Evolutionary conservation across 2,329 filamentous ascomycete genomes (phyloP), one percentile per base, ranked within the genome.

Genomic region (Escovopsis sp.): DNA sequence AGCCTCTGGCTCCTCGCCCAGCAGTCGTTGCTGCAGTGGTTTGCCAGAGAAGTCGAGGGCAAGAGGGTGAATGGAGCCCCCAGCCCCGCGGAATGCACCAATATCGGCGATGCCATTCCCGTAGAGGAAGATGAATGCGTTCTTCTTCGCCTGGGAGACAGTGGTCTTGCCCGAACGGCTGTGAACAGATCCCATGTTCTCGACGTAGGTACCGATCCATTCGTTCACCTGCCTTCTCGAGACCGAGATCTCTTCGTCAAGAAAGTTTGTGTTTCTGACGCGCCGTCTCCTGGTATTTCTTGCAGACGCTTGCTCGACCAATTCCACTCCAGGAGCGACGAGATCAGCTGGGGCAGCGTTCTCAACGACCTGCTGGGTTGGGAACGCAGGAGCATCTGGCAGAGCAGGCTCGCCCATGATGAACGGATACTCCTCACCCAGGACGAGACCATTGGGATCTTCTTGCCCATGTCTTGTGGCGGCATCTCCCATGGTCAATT

Each of bases 131-230:
- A 39, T 39, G 7, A 41, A 27, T 8, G 57, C 58, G 29, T 54
- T 57, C 36, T 51, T 56, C 39, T 50, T 62, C n/a, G 64, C 58
- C 42, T 62, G 57, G 3, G 51, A 44, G 10, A 39, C 32, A 1
- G 54, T 54, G 25, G 49, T 46, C 7, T 37, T 38, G 23, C 45
- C 42, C 4, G 30, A 47, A 36, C 38, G 40, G 35, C 54, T 55
- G 36, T 41, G 48, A 27, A 41, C 43, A 14, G 44, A 51, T 19
- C 54, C 45, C 71, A 83, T 86, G 43, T 76, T 78, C 10, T 51
- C 41, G 7, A 61, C 39, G 37, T 72, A 71, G 28, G 63, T 46
- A 1, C 43, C 37, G 35, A 53, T 48, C 66, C 65, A 70, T 5
- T 41, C 36, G 36, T 53, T 56, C 33, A 66, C 48, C 35, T 57